Conservation (phyloP, 805 yeast species). For the Pichia ethanolica region DNA sequence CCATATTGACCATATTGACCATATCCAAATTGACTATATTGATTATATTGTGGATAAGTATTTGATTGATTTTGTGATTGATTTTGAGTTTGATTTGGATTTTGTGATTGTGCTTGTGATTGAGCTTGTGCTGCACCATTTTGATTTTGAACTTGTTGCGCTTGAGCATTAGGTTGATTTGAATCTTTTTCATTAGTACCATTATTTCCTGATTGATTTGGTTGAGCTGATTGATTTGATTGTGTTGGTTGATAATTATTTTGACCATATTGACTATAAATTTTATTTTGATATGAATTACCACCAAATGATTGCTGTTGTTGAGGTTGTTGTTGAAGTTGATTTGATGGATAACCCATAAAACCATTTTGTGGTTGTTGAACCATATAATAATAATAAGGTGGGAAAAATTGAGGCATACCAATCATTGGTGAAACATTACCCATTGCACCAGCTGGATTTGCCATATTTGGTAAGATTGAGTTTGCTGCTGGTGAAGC, state of each 20-base stretch:
- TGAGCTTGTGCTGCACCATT: not conserved
- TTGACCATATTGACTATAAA: slow-evolving; percentile 24
- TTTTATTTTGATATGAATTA: slow-evolving; percentile 19
- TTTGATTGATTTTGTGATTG: not conserved
- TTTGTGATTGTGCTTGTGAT: slow-evolving; percentile 4
- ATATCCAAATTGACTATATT: not conserved
- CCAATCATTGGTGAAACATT: slow-evolving; percentile 25
- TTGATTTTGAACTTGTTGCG: slow-evolving; percentile 2
- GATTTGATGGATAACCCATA: slow-evolving; percentile 12
- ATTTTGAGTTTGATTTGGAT: slow-evolving; percentile 10
- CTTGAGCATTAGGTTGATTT: slow-evolving; percentile 15
- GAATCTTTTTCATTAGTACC: slow-evolving; percentile 13
- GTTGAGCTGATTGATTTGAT: slow-evolving; percentile 1
- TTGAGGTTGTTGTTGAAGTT: slow-evolving; percentile 13
- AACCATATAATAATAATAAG: slow-evolving; percentile 24
- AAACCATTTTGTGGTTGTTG: slow-evolving; percentile 8
- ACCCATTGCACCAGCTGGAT: slow-evolving; percentile 10
- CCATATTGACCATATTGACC: slow-evolving; percentile 10
- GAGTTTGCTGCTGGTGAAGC: slow-evolving; percentile 16
- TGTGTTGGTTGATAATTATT: slow-evolving; percentile 11
- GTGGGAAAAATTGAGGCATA: slow-evolving; percentile 25
- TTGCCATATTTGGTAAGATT: slow-evolving; percentile 15
- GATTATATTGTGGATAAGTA: slow-evolving; percentile 15
- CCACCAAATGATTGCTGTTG: slow-evolving; percentile 19
- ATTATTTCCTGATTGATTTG: slow-evolving; percentile 8